Percentiles rank a stretch among this genome's conserved stretches.
Evolutionary conservation across 441 rosid genomes (phyloP).

Genomic region (Pelargonium fulgidum): DNA sequence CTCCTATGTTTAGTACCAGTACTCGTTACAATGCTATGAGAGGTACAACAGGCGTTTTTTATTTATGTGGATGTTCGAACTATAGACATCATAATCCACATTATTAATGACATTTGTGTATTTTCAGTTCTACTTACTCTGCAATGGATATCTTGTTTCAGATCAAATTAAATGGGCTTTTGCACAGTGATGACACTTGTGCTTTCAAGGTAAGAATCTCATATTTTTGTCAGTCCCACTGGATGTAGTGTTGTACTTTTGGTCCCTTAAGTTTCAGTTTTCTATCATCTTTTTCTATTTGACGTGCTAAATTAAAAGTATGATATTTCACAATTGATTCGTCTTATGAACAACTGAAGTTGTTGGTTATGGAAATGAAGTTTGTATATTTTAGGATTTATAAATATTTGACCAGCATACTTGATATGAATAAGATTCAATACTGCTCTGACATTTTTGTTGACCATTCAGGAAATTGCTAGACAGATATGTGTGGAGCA

Average conservation of each 20-base stretch:
- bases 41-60: background rate
- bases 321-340: background rate
- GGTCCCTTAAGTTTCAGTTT: background rate
- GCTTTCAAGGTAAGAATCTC: constrained; percentile 61
- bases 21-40: background rate
- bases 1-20: background rate
- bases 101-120: constrained; percentile 3
- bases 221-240: background rate
- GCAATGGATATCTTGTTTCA: constrained; percentile 33
- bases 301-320: background rate
- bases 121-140: constrained; percentile 3
- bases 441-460: constrained; percentile 18
- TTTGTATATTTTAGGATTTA: background rate
- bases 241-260: background rate
- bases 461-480: constrained; percentile 64
- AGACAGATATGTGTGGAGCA: constrained; percentile 80
- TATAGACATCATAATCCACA: background rate
- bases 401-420: background rate
- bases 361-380: background rate
- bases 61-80: background rate
- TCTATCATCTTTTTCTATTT: background rate
- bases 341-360: background rate
- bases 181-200: constrained; percentile 75
- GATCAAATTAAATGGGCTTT: constrained; percentile 83
- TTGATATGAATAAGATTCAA: background rate